These are phyloP conservation scores for Psilocybe subaeruginosa DNA, from an alignment of 768 basidiomycete genomes.

Conservation along the genomic window DNA sequence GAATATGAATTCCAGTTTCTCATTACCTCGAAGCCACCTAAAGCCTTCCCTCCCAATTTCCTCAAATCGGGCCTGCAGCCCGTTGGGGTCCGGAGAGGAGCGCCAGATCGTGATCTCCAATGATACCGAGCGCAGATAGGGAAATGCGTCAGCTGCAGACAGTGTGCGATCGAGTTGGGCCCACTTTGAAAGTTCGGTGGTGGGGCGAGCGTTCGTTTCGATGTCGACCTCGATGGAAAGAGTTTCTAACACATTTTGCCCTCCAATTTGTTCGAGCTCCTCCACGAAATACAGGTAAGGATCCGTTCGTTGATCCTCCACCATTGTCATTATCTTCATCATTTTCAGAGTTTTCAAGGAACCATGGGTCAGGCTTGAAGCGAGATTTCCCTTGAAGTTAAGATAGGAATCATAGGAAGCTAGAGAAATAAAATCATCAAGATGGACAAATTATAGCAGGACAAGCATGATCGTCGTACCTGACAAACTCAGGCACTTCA, in stretches of 20 bases:
- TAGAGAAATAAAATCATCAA: neutral
- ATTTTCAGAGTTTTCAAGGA: conserved; percentile 6
- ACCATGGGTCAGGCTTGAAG: neutral
- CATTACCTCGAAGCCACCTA: neutral
- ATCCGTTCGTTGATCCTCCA: neutral
- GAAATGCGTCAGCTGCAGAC: neutral
- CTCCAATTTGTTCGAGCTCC: conserved; percentile 11
- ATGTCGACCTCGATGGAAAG: conserved; percentile 2
- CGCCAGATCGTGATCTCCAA: neutral
- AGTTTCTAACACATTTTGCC: conserved; percentile 4
- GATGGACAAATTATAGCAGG: neutral
- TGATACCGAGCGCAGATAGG: neutral
- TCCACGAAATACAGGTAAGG: conserved; percentile 4
- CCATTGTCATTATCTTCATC: neutral
- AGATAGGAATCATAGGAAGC: neutral
- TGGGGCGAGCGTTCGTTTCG: conserved; percentile 6
- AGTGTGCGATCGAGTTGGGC: conserved; percentile 4
- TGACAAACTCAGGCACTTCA: conserved; percentile 7
- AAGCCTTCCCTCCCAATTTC: conserved; percentile 9
- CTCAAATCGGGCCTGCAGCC: conserved; percentile 8
- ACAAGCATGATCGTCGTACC: neutral
- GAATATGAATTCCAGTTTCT: conserved; percentile 10
- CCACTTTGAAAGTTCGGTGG: conserved; percentile 9
- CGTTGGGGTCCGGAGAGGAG: neutral
- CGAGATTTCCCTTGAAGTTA: neutral